phyloP scores from a whole-genome alignment of 2,329 filamentous ascomycete species.

The Verticillium alfalfae region DNA sequence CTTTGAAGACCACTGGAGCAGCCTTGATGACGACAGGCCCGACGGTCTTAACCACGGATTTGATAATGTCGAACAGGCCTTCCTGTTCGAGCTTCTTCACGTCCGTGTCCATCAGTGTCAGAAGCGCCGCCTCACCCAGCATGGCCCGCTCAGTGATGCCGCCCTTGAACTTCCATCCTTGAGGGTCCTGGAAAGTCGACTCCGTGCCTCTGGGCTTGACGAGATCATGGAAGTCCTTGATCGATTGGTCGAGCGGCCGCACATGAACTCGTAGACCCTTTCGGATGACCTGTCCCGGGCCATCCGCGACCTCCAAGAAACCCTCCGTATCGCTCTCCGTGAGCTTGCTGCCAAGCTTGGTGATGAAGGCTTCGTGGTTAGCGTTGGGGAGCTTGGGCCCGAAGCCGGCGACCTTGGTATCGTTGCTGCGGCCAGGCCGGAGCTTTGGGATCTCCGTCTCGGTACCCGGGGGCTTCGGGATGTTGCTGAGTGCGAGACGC shows the following conservation, averaged over 20 bases:
- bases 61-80: neutral
- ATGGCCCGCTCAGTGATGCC: neutral
- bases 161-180: neutral
- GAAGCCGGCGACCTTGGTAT: neutral
- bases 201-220: neutral
- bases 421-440: neutral
- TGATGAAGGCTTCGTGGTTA: neutral
- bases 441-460: neutral
- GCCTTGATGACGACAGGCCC: neutral
- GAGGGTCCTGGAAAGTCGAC: neutral
- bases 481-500: neutral
- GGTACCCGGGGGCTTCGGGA: neutral
- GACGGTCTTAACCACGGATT: neutral
- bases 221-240: neutral
- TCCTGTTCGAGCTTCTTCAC: neutral
- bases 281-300: neutral
- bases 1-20: neutral
- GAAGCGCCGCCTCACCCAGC: neutral
- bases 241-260: neutral
- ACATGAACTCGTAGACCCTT: neutral
- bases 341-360: neutral
- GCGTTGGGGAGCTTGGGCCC: neutral
- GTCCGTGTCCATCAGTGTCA: neutral
- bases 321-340: neutral
- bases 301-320: neutral